These are phyloP conservation scores for Pythium graminicola DNA, from an alignment of 352 stramenopile genomes.

Conservation along the genomic window DNA sequence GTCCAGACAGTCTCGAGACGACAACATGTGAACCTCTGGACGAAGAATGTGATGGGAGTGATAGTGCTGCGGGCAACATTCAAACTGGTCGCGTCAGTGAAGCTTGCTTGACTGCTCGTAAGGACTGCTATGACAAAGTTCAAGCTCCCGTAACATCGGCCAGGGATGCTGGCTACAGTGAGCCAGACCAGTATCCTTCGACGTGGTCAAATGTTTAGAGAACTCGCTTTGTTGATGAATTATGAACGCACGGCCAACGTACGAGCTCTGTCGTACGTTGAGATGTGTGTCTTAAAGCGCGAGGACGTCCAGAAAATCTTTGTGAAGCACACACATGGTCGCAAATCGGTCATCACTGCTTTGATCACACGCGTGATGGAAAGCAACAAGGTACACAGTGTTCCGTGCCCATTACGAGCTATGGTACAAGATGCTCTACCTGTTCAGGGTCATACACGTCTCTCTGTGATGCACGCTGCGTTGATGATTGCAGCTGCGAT, in stretches of 20 bases:
- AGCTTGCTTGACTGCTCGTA: background rate
- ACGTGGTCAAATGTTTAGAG: slow-evolving; percentile 32
- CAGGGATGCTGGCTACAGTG: background rate
- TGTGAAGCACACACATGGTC: background rate
- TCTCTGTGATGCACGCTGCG: background rate
- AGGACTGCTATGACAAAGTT: background rate
- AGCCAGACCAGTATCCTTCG: background rate
- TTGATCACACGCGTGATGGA: background rate
- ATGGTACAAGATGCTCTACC: background rate
- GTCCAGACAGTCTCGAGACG: slow-evolving; percentile 26
- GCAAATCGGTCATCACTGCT: background rate
- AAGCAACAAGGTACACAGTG: background rate
- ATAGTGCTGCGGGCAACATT: slow-evolving; percentile 13
- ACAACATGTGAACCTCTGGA: background rate
- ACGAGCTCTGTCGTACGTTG: slow-evolving; percentile 29
- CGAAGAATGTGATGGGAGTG: background rate
- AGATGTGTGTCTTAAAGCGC: slow-evolving; percentile 35
- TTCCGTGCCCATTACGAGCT: background rate
- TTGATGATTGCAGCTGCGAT: background rate
- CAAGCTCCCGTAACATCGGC: background rate
- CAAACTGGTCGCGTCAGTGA: background rate
- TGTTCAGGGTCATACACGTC: background rate
- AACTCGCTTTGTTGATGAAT: slow-evolving; percentile 42
- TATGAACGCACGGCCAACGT: slow-evolving; percentile 31
- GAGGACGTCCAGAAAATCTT: slow-evolving; percentile 27